These are phyloP conservation scores for Thuja plicata DNA, from an alignment of 83 land plant species.

Conservation along the genomic window DNA sequence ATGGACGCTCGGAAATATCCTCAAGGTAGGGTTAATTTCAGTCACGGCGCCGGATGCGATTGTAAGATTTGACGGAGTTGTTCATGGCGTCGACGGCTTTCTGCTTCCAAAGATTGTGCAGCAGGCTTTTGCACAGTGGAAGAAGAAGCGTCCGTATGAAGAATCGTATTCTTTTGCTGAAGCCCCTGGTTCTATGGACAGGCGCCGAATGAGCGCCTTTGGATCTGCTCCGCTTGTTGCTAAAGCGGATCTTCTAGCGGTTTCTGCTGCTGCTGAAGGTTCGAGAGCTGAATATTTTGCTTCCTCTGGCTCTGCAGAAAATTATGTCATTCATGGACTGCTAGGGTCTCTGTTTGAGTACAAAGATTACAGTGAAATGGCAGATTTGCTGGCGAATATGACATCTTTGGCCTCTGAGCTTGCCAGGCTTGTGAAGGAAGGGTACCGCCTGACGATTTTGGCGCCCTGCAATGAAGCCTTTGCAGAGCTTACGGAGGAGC, in stretches of 20 bases:
- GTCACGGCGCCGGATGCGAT: constrained; percentile 22
- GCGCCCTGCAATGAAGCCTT: constrained; percentile 46
- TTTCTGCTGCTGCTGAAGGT: not conserved
- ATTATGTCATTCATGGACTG: not conserved
- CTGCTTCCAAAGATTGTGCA: constrained; percentile 27
- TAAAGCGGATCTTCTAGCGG: not conserved
- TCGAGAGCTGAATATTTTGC: not conserved
- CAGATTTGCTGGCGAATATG: constrained; percentile 44
- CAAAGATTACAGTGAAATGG: constrained; percentile 50
- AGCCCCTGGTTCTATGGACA: not conserved
- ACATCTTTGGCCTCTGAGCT: constrained; percentile 43
- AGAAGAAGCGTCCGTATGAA: not conserved
- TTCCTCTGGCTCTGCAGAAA: not conserved
- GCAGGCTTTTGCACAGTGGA: constrained; percentile 10
- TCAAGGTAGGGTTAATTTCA: not conserved
- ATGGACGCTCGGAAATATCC: not conserved
- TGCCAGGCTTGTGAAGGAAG: constrained; percentile 39
- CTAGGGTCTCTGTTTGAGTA: constrained; percentile 18
- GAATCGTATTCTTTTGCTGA: not conserved
- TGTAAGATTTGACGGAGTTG: constrained; percentile 19
- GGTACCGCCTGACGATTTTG: constrained; percentile 38
- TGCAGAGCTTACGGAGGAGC: constrained; percentile 25
- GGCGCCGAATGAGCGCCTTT: not conserved
- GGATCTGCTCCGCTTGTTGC: not conserved
- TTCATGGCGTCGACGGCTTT: constrained; percentile 25